Evolutionary conservation across 2,329 filamentous ascomycete species (phyloP).

Genomic region (Aspergillus sp.): DNA sequence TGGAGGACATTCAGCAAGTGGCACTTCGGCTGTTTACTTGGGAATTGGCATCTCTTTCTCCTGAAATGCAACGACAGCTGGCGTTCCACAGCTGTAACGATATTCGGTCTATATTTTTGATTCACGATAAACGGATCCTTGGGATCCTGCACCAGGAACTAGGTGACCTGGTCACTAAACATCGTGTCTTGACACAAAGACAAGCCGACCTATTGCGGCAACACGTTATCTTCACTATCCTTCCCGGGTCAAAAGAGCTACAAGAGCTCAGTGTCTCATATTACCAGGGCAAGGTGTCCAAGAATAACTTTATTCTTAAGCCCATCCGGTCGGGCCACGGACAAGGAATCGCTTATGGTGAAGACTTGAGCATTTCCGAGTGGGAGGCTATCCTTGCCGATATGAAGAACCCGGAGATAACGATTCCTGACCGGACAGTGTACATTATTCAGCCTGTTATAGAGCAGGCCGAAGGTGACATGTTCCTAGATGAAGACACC

Average conservation of each 20-base stretch:
- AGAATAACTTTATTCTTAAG: constrained; percentile 27
- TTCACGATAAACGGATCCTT: constrained; percentile 33
- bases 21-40: constrained; percentile 27
- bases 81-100: constrained; percentile 29
- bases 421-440: background rate
- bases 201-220: constrained; percentile 19
- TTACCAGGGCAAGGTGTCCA: constrained; percentile 3
- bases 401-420: background rate
- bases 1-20: constrained; percentile 25
- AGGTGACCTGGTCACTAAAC: constrained; percentile 14
- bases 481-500: background rate
- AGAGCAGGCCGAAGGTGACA: background rate
- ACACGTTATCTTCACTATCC: constrained; percentile 22
- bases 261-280: constrained; percentile 12
- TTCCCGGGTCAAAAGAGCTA: constrained; percentile 26
- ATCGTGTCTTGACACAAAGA: constrained; percentile 16
- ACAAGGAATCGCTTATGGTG: constrained; percentile 2
- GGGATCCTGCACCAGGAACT: constrained; percentile 31
- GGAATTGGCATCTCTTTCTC: constrained; percentile 22
- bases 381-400: constrained; percentile 3
- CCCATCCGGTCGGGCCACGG: constrained; percentile 13
- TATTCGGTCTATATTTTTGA: constrained; percentile 28
- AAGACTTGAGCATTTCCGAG: background rate
- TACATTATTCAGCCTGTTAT: constrained; percentile 10
- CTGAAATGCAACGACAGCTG: constrained; percentile 26